These are phyloP conservation scores for Backusella psychrophila DNA, from an alignment of 192 early-diverging fungal genomes.

Conservation along the genomic window DNA sequence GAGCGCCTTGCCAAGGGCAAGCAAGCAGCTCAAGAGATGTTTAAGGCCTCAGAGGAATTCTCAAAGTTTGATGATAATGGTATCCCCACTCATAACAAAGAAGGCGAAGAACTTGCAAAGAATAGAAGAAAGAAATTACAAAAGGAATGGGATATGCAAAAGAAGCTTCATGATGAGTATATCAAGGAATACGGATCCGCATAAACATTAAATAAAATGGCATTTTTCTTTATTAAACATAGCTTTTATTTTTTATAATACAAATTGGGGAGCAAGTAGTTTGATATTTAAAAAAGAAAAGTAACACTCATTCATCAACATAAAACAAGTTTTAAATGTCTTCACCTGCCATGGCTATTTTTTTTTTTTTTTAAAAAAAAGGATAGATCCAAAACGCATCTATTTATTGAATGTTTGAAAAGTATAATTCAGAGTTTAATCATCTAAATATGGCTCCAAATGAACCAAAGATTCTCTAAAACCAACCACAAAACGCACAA, in stretches of 20 bases:
- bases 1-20: conserved; percentile 79
- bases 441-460: no score
- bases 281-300: no score
- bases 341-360: no score
- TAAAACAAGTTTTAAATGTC: no score
- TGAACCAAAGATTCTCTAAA: background rate
- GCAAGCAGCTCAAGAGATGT: conserved; percentile 77
- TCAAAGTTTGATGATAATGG: conserved; percentile 82
- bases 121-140: conserved; percentile 81
- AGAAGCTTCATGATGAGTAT: conserved; percentile 88
- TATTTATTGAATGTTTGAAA: no score
- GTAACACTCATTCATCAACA: no score
- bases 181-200: conserved; percentile 36
- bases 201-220: background rate
- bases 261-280: background rate
- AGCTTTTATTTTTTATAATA: background rate
- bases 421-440: no score
- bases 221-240: background rate
- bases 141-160: conserved; percentile 85
- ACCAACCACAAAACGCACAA: background rate
- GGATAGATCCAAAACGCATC: no score
- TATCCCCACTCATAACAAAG: conserved; percentile 80
- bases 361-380: no score
- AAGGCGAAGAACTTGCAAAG: conserved; percentile 84
- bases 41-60: conserved; percentile 66